Evolutionary conservation across 2,329 filamentous ascomycete genomes (phyloP), one percentile per base, ranked within the genome.

Genomic region (Colletotrichum simmondsii): DNA sequence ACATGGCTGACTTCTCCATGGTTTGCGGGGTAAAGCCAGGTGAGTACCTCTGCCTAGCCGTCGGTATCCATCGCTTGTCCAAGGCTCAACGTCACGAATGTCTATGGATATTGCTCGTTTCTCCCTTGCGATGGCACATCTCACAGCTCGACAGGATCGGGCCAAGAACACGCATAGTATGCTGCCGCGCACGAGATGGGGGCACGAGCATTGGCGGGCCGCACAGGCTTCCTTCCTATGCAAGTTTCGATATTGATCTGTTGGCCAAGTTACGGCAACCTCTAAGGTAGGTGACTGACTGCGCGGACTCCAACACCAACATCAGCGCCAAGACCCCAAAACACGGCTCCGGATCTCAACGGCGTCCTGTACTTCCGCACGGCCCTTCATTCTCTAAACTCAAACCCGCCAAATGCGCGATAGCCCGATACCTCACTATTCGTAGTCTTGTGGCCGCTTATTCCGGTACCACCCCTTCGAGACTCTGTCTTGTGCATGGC

Each of bases 321-420:
- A 62, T 30, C 65, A 57, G 32, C 67, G 71, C 71, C 71, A 73
- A 73, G 71, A 58, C 60, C 67, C 71, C 71, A 71, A 61, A 60
- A 73, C 71, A 73, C 66, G 71, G 71, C 66, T 71, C 35, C 61
- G 66, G 71, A 73, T 71, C 28, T 53, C 66, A 71, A 73, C 71
- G 71, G 71, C 71, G 71, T 62, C 60, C 11, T 71, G 66, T 65
- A 30, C 22, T 26, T n/a, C 49, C 65, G 71, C 66, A 73, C 67
- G 71, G 46, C 71, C 56, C 67, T 46, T 46, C 53, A 46, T n/a
- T 52, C 46, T n/a, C 56, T 24, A 61, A 56, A 46, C 68, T 19
- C 63, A 70, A 65, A 8, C 37, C 59, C 52, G 52, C 24, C 54
- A 56, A 65, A 32, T 52, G 54, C 53, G 53, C 60, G 19, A 42